A percentile compares a stretch with the other conserved stretches of the same genome.
These are phyloP conservation scores for Rhizopus arrhizus DNA, from an alignment of 371 early-diverging fungal genomes.

Conservation along the genomic window DNA sequence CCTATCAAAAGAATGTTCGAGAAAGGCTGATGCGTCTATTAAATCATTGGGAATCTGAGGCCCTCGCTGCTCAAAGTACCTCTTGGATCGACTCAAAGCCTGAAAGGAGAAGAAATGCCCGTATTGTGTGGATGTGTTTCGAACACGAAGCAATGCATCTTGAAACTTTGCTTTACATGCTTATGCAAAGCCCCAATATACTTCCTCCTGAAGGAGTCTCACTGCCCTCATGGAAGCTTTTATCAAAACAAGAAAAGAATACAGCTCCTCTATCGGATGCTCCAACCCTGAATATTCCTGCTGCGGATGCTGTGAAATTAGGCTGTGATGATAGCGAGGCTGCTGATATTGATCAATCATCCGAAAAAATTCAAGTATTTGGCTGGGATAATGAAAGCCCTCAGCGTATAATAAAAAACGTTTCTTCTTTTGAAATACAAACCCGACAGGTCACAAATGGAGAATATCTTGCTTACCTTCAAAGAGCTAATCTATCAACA, in stretches of 20 bases:
- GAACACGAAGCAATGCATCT: constrained; percentile 94
- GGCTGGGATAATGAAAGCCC: constrained; percentile 94
- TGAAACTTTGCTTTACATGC: constrained; percentile 87
- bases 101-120: constrained; percentile 51
- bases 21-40: constrained; percentile 57
- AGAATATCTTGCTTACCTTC: constrained; percentile 71
- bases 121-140: constrained; percentile 82
- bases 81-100: constrained; percentile 21
- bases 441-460: constrained; percentile 79
- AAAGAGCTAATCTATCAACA: constrained; percentile 18
- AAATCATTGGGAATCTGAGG: constrained; percentile 37
- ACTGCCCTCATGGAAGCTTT: constrained; percentile 30
- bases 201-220: constrained; percentile 42
- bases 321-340: constrained; percentile 67
- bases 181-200: constrained; percentile 64
- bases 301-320: constrained; percentile 39
- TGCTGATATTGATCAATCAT: constrained; percentile 25
- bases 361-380: constrained; percentile 35
- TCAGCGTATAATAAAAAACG: constrained; percentile 15
- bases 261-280: constrained; percentile 21
- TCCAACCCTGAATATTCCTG: constrained; percentile 17
- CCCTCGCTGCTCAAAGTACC: constrained; percentile 17
- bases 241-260: neutral
- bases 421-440: constrained; percentile 65
- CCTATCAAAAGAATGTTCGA: constrained; percentile 68